Percentiles rank a stretch among this genome's conserved stretches.
Evolutionary conservation across 176 grass and related monocot species (phyloP).

Genomic region (Poa pratensis): DNA sequence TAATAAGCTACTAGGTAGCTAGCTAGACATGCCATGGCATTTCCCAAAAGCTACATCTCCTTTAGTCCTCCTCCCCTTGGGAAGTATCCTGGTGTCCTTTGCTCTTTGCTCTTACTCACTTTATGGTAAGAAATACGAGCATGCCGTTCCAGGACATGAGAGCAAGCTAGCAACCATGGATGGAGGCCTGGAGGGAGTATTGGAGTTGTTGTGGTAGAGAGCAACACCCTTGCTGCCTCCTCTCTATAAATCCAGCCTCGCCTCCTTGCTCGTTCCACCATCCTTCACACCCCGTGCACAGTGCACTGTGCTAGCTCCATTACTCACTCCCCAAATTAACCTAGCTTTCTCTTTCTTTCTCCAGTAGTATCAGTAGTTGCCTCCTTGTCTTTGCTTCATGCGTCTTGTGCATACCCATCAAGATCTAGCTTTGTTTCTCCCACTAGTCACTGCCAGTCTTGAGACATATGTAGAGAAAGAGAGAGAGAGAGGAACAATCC

Average conservation of each 20-base stretch:
- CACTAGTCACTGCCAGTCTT: background rate
- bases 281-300: constrained; percentile 3
- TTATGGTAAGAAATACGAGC: constrained; percentile 25
- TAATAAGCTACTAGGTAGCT: background rate
- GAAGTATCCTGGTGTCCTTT: constrained; percentile 52
- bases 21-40: constrained; percentile 36
- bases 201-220: constrained; percentile 15
- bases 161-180: constrained; percentile 31
- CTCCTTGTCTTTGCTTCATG: constrained; percentile 15
- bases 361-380: background rate
- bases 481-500: background rate
- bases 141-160: constrained; percentile 1
- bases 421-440: constrained; percentile 32
- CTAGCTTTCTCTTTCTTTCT: constrained; percentile 27
- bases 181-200: background rate
- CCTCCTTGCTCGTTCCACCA: constrained; percentile 49
- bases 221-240: background rate
- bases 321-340: background rate
- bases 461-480: background rate
- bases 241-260: constrained; percentile 57
- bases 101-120: constrained; percentile 26
- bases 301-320: constrained; percentile 20
- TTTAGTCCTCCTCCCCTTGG: constrained; percentile 25
- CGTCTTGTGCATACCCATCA: background rate
- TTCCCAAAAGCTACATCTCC: constrained; percentile 49